Evolutionary conservation across 371 early-diverging fungal species (phyloP), one percentile per base, ranked within the genome.

Genomic region (Haplosporangium sp.): DNA sequence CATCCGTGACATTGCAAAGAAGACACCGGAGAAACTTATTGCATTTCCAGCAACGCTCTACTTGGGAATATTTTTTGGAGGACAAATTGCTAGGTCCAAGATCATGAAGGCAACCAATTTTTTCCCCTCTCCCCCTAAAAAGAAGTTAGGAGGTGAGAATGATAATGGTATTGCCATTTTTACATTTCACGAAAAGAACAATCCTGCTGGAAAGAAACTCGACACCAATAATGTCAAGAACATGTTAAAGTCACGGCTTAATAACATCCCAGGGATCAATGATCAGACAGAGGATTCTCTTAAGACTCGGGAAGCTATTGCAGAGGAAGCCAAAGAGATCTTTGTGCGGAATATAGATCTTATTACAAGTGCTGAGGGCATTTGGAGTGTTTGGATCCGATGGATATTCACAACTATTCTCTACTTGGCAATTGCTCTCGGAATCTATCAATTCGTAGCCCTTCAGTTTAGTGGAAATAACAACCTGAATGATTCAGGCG

Each of bases 121-220:
- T 27, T 77, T 72, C 67, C 77, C 77, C 10, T 77, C 77, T 0
- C 77, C 77, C n/a, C 77, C 77, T 10, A 34, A 72, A 1, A 72
- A 72, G 45, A 63, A 68, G 48, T 53, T 77, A 13, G 77, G 77
- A 1, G 77, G 77, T 7, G 77, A 69, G 35, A 48, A 72, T 3
- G 77, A 77, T 44, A 64, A 56, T 39, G 73, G 77, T 6, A 77
- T 77, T 53, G 77, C 77, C 37, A 72, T 77, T 57, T 77, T 77
- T 52, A 65, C 77, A 3, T 77, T 77, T 44, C 77, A 73, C 0
- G 76, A 75, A 55, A 42, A 48, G 34, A 38, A 45, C 47, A 34
- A 2, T 17, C 7, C 27, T 10, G 10, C 20, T 13, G 61, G 53
- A 20, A 52, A 52, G 61, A 77, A 72, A 44, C 17, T 52, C 35